phyloP scores from a whole-genome alignment of 225 moss, liverwort and hornwort genomes.

The Bryoerythrophyllum caledonicum region DNA sequence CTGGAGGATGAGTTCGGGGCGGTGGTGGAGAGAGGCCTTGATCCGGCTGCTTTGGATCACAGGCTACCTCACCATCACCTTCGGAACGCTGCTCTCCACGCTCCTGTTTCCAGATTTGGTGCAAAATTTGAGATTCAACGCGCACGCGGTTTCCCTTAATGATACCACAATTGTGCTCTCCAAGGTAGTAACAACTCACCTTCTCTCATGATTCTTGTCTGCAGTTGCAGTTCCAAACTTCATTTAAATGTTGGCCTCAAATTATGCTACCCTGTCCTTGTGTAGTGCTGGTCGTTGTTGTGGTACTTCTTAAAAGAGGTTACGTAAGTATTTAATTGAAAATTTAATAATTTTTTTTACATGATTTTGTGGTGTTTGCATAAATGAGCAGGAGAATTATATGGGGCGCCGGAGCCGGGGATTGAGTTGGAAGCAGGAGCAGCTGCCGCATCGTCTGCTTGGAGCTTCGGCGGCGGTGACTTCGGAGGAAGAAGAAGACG shows the following conservation, averaged over 20 bases:
- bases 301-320: neutral
- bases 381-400: constrained; percentile 21
- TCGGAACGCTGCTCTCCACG: constrained; percentile 62
- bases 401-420: constrained; percentile 30
- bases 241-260: neutral
- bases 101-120: constrained; percentile 62
- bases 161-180: constrained; percentile 3
- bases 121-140: constrained; percentile 42
- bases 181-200: constrained; percentile 26
- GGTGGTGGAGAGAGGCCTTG: constrained; percentile 36
- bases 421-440: constrained; percentile 57
- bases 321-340: too few relatives aligned
- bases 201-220: neutral
- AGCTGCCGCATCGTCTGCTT: constrained; percentile 38
- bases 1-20: constrained; percentile 35
- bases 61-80: constrained; percentile 58
- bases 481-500: constrained; percentile 21
- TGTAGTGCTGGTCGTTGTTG: too few relatives aligned
- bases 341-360: too few relatives aligned
- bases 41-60: constrained; percentile 56
- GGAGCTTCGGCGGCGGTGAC: constrained; percentile 24
- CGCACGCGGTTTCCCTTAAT: constrained; percentile 4
- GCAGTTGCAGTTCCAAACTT: too few relatives aligned
- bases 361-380: neutral
- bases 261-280: too few relatives aligned